These are phyloP conservation scores for Lycium barbarum DNA, from an alignment of 257 asterid genomes.

Conservation along the genomic window DNA sequence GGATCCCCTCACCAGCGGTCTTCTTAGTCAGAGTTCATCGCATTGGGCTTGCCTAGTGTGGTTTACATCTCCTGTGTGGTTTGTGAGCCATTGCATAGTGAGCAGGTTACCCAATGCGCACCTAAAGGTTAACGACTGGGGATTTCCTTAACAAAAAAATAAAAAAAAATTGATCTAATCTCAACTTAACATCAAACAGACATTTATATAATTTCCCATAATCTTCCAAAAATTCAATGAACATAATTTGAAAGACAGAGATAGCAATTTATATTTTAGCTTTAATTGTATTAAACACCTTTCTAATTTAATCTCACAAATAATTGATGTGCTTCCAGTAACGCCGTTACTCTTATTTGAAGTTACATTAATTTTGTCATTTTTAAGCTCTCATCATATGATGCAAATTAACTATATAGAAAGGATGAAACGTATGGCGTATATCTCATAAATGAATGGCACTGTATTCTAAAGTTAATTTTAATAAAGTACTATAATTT, in stretches of 20 bases:
- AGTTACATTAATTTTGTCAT: neutral
- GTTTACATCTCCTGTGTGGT: no score
- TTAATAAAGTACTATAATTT: neutral
- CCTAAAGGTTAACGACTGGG: no score
- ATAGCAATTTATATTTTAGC: neutral
- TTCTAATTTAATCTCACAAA: neutral
- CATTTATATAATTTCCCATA: neutral
- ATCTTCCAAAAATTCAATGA: neutral
- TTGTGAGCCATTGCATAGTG: no score
- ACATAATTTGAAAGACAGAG: neutral
- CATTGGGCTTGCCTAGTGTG: no score
- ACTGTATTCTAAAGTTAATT: neutral
- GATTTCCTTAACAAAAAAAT: no score
- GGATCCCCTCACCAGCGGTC: no score
- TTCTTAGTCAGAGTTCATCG: no score
- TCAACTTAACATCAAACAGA: neutral
- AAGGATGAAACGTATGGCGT: neutral
- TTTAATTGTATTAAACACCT: neutral
- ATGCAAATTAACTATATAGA: neutral
- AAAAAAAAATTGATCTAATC: neutral
- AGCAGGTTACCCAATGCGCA: no score
- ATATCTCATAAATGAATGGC: neutral
- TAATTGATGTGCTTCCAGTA: neutral
- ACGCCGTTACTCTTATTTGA: neutral
- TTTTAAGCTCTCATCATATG: neutral